Percentiles rank a stretch among this genome's conserved stretches.
These are phyloP conservation scores for Acrocalymma vagum DNA, from an alignment of 2,329 filamentous ascomycete species.

Conservation along the genomic window DNA sequence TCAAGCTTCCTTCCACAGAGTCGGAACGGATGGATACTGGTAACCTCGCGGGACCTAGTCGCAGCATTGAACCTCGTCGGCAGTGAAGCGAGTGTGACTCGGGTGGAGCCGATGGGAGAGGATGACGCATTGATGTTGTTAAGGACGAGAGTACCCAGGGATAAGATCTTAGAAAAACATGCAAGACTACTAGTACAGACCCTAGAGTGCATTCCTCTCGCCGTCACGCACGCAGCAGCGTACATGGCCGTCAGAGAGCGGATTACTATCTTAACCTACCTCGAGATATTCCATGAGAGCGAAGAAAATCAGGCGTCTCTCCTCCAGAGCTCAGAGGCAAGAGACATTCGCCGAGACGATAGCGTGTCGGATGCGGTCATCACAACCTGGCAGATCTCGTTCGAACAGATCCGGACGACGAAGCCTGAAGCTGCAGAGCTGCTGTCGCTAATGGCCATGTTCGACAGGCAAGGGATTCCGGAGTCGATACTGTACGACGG, in stretches of 20 bases:
- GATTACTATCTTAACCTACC: slow-evolving; percentile 5
- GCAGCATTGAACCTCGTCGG: slow-evolving; percentile 7
- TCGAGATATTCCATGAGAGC: slow-evolving; percentile 46
- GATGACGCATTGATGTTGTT: slow-evolving; percentile 8
- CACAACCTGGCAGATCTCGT: slow-evolving; percentile 41
- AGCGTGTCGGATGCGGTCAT: slow-evolving; percentile 44
- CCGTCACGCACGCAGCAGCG: slow-evolving; percentile 31
- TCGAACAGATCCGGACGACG: slow-evolving; percentile 43
- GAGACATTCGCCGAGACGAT: slow-evolving; percentile 39
- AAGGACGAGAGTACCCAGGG: slow-evolving; percentile 7
- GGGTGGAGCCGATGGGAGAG: slow-evolving; percentile 10
- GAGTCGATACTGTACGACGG: slow-evolving; percentile 26
- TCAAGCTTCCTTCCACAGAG: slow-evolving; percentile 25
- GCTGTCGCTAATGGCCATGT: slow-evolving; percentile 46
- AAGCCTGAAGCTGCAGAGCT: slow-evolving; percentile 48
- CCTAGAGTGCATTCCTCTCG: slow-evolving; percentile 23
- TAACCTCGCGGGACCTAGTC: slow-evolving; percentile 10
- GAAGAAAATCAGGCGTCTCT: slow-evolving; percentile 52
- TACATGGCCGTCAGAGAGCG: slow-evolving; percentile 26
- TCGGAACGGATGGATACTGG: slow-evolving; percentile 11
- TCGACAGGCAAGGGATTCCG: slow-evolving; percentile 24
- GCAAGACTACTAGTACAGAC: slow-evolving; percentile 11
- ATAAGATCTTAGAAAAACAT: slow-evolving; percentile 2
- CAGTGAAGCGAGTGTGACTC: slow-evolving; percentile 5
- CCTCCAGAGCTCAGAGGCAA: slow-evolving; percentile 9